Base-by-base conservation (phyloP, 352 stramenopile species). In the Phytophthora vignae region DNA sequence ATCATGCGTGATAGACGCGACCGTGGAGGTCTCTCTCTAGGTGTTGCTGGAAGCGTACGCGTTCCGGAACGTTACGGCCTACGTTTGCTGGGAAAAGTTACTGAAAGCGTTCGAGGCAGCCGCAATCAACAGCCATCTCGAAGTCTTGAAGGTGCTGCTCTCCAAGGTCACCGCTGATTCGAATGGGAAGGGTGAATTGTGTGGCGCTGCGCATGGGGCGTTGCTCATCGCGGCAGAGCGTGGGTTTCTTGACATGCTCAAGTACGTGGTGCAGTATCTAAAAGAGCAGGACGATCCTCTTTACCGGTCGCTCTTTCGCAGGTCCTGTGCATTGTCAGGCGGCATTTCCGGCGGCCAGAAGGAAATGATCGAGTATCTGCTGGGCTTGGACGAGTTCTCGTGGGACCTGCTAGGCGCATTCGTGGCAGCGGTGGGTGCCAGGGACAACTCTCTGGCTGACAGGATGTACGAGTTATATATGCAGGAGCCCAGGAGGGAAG, bases 361-460 rank as follows among this genome's bases (percentile, higher is more conserved):
- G 42, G 42, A 12, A 11, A 17, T 49, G 42, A 19, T 49, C 15
- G 42, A 49, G 42, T 49, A 21, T 49, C 42, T 49, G 17, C 15
- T 49, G 42, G 17, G 7, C 17, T 49, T 22, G 42, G 17, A 22
- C 2, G 42, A 19, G 5, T 49, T n/a, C 2, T 12, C 42, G 17
- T 49, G 42, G 17, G 42, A 49, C 22, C 15, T 49, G 14, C 8
- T 3, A 49, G 17, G 29, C 17, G 2, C 48, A 44, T 52, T 67
- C 33, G 19, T 67, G 49, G 33, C n/a, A 44, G 60, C 15, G 21
- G 40, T 49, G 17, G 17, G n/a, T 46, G 48, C 36, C 22, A 49
- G 44, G 33, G 57, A 25, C 15, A 49, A 49, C 4, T 21, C 17
- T 49, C 42, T 49, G 5, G 42, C 42, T 21, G 42, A 49, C 17